phyloP scores from a whole-genome alignment of 2,329 filamentous ascomycete genomes.

The Cytospora chrysosperma region DNA sequence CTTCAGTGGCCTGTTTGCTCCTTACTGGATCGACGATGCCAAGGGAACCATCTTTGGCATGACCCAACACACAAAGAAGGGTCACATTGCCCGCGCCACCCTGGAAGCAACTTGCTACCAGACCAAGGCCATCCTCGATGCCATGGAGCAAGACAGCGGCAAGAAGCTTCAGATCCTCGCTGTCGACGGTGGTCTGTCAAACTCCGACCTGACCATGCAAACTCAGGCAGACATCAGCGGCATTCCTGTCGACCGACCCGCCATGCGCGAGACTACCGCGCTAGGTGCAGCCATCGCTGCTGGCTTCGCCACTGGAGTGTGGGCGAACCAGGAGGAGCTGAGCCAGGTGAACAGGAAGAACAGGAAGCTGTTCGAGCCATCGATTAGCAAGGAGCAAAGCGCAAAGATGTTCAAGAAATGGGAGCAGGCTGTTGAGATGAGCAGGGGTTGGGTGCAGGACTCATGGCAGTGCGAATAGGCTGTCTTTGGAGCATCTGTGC shows the following conservation, averaged over 20 bases:
- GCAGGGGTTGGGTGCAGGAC: conserved; percentile 50
- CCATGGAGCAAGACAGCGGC: conserved; percentile 84
- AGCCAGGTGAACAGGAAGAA: conserved; percentile 70
- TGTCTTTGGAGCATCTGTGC: background rate
- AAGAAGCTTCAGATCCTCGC: conserved; percentile 72
- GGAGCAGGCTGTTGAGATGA: conserved; percentile 60
- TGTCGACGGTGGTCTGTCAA: conserved; percentile 87
- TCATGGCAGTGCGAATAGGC: conserved; percentile 31
- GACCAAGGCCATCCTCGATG: conserved; percentile 86
- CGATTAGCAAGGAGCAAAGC: conserved; percentile 48
- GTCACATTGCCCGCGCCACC: conserved; percentile 85
- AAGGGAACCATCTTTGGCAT: conserved; percentile 86
- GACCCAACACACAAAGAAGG: conserved; percentile 79
- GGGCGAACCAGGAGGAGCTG: conserved; percentile 73
- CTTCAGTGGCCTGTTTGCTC: conserved; percentile 86
- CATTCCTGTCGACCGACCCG: conserved; percentile 79
- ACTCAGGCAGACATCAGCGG: conserved; percentile 82
- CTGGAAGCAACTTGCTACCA: conserved; percentile 92
- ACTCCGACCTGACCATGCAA: conserved; percentile 87
- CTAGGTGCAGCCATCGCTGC: conserved; percentile 87
- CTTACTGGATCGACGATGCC: conserved; percentile 93
- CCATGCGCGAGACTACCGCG: conserved; percentile 88
- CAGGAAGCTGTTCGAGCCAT: conserved; percentile 67
- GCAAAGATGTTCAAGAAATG: conserved; percentile 51
- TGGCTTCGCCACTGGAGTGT: conserved; percentile 78